Evolutionary conservation across 2,329 filamentous ascomycete species (phyloP).

Genomic region (Penicillium decumbens): DNA sequence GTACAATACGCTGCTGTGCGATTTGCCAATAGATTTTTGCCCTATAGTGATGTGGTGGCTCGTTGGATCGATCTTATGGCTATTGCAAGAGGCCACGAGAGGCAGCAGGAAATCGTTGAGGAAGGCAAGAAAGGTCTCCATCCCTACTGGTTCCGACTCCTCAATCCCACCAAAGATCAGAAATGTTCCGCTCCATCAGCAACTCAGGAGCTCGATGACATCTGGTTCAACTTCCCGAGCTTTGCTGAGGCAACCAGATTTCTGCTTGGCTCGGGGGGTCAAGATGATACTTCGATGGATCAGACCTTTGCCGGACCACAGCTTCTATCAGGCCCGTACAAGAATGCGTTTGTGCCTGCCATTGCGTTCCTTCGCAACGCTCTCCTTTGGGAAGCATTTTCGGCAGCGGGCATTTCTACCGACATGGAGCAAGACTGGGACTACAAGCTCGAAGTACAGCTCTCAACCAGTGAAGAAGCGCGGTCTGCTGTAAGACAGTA

Average conservation of each 20-base stretch:
- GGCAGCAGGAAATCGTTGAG: conserved; percentile 78
- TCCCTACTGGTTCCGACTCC: conserved; percentile 64
- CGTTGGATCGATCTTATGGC: conserved; percentile 88
- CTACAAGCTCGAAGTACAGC: conserved; percentile 66
- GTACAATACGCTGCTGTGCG: conserved; percentile 78
- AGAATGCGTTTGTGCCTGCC: conserved; percentile 61
- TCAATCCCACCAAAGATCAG: conserved; percentile 51
- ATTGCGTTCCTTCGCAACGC: conserved; percentile 64
- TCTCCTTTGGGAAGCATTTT: conserved; percentile 55
- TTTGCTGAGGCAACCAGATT: conserved; percentile 36
- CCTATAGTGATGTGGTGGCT: conserved; percentile 70
- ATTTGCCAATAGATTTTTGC: conserved; percentile 83
- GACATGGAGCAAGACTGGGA: conserved; percentile 79
- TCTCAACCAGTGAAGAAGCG: conserved; percentile 64
- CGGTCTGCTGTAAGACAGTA: conserved; percentile 50
- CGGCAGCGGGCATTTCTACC: conserved; percentile 41
- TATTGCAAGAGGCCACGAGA: conserved; percentile 57
- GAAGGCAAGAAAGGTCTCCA: conserved; percentile 87
- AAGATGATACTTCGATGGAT: conserved; percentile 26
- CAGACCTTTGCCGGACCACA: conserved; percentile 33
- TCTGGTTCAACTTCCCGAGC: conserved; percentile 39
- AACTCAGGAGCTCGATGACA: conserved; percentile 51
- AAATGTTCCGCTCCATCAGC: conserved; percentile 42
- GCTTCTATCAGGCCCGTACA: conserved; percentile 28
- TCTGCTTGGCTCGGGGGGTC: conserved; percentile 26